Evolutionary conservation across 192 early-diverging fungal species (phyloP), one percentile per base, ranked within the genome.

Genomic region (Cladochytrium replicatum): DNA sequence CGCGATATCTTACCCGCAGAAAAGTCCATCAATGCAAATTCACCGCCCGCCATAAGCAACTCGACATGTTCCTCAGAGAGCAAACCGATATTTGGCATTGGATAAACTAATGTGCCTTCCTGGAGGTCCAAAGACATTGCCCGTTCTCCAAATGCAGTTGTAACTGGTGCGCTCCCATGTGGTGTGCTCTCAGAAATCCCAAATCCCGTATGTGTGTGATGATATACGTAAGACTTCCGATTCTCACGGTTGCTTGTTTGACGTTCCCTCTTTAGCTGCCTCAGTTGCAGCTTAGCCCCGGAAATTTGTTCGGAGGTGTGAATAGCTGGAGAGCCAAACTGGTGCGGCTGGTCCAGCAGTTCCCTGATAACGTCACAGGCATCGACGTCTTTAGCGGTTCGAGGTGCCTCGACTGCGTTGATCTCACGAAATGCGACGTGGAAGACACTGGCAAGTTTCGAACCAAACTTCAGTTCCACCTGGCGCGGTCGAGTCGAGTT

Each of bases 391-490:
- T n/a, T n/a, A n/a, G n/a, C n/a, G n/a, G n/a, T n/a, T n/a, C n/a
- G n/a, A n/a, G n/a, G n/a, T n/a, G n/a, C 46, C 22, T 28, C 8
- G 6, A 19, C 26, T 29, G 31, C 25, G 11, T 28, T 6, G 15
- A 50, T 21, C 37, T 63, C 61, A 8, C 27, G 29, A 47, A 64
- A 63, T 6, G 26, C 17, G 3, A 46, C 53, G 42, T 48, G 38
- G 48, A 63, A 63, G 5, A 63, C 61, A 6, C 39, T 39, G 26
- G 50, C 28, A 15, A 63, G 42, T 48, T 63, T 63, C 4, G 41
- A 32, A 0, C 61, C 61, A 5, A 64, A 51, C 19, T 64, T 48
- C n/a, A 15, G 31, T 22, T 63, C 61, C 23, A 63, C 54, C 52
- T 63, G 51, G 44, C 61, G 45, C n/a, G n/a, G n/a, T n/a, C n/a